Evolutionary conservation across 305 asterid species (phyloP).

Genomic region (Caryopteris hybrid): DNA sequence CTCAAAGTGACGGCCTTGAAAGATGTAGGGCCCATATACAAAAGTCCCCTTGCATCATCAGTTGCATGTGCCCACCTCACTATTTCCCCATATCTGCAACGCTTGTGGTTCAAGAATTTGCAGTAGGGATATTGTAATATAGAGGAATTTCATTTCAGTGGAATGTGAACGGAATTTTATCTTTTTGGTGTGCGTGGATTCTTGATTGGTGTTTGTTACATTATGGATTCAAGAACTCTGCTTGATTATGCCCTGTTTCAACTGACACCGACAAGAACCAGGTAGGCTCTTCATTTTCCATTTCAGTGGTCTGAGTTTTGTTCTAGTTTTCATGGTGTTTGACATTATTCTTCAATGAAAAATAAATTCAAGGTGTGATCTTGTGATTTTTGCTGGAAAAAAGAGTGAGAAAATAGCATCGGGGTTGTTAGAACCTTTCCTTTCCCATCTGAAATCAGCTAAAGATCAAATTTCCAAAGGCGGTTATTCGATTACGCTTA

Average conservation of each 20-base stretch:
- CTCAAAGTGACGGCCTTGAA: slow-evolving; percentile 34
- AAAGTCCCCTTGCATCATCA: slow-evolving; percentile 17
- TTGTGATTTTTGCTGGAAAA: slow-evolving; percentile 58
- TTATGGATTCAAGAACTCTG: slow-evolving; percentile 57
- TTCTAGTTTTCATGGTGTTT: neutral
- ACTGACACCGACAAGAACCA: slow-evolving; percentile 83
- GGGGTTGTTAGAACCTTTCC: slow-evolving; percentile 73
- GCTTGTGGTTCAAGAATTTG: slow-evolving; percentile 26
- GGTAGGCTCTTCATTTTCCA: slow-evolving; percentile 37
- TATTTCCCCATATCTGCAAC: slow-evolving; percentile 18
- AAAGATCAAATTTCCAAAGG: slow-evolving; percentile 82
- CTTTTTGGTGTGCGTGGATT: neutral
- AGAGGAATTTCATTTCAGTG: neutral
- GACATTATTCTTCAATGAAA: neutral
- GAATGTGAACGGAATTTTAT: neutral
- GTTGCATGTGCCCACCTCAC: slow-evolving; percentile 39
- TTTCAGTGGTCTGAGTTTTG: neutral
- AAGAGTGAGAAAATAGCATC: slow-evolving; percentile 75
- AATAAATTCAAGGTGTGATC: slow-evolving; percentile 61
- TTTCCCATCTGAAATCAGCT: slow-evolving; percentile 63
- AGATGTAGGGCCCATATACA: slow-evolving; percentile 31
- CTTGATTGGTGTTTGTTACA: neutral
- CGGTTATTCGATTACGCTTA: slow-evolving; percentile 70
- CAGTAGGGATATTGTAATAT: neutral
- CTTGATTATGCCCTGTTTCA: slow-evolving; percentile 80